Base-by-base conservation (phyloP, 345 rosid genomes). In the Citrus inodora region DNA sequence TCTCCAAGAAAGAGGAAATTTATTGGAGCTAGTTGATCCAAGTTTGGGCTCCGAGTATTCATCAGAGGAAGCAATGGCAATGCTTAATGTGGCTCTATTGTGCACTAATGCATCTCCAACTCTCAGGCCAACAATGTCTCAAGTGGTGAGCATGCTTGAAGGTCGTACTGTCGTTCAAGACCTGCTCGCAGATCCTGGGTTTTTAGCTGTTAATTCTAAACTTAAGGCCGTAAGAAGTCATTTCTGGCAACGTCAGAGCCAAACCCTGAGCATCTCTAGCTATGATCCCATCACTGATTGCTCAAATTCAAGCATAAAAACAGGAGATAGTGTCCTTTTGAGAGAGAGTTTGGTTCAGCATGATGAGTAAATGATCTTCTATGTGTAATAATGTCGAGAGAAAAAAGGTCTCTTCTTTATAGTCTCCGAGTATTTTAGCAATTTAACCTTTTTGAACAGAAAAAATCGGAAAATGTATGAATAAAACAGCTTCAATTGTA, bases 61-160 rank as follows among this genome's bases (percentile, higher is more conserved):
- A 25, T 63, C 89, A 48, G 91, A 90, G 80, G 98, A 90, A 73
- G 94, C 93, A 46, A 90, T 86, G 88, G 76, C 90, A 60, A 89
- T 94, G 94, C 73, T 94, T 46, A 90, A 92, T 67, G 95, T 90
- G 77, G 92, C 95, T n/a, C 85, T 94, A 30, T 74, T 90, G 81
- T 93, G 97, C 83, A 90, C 97, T 32, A 90, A 90, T 62, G 93
- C 93, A 16, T 88, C 98, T 13, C 97, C 97, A 13, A 90, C 94
- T 0, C 82, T 92, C n/a, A 87, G 98, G 82, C 98, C 98, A 27
- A 86, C 89, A 28, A 94, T 92, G 97, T 90, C 98, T 22, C 98
- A 89, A 83, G 94, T 91, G 25, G 97, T 91, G 73, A 92, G 96
- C 84, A 89, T 94, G 86, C 87, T 94, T 16, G 92, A 91, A 68